phyloP scores from a whole-genome alignment of 208 protist species.

The Angomonas ambiguus region DNA sequence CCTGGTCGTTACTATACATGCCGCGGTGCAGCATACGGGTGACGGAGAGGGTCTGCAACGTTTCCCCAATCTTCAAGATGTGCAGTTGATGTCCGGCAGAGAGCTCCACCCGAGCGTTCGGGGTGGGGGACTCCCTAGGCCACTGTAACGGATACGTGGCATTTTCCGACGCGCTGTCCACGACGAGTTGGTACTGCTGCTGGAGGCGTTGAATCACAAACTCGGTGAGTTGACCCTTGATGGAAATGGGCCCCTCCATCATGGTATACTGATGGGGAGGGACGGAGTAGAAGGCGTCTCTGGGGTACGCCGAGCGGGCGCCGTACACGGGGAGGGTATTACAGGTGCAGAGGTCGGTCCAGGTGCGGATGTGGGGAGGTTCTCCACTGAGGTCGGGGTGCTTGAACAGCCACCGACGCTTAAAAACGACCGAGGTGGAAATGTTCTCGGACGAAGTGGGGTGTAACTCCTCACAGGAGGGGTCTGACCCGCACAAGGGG shows the following conservation, averaged over 20 bases:
- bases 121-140: slow-evolving; percentile 45
- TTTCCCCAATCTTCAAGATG: slow-evolving; percentile 72
- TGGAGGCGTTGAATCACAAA: slow-evolving; percentile 81
- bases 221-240: slow-evolving; percentile 48
- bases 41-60: slow-evolving; percentile 60
- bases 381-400: slow-evolving; percentile 47
- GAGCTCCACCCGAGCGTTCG: slow-evolving; percentile 66
- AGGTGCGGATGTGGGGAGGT: slow-evolving; percentile 34
- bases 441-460: slow-evolving; percentile 43
- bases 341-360: slow-evolving; percentile 65
- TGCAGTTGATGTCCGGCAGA: slow-evolving; percentile 84
- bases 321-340: slow-evolving; percentile 75
- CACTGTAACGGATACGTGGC: slow-evolving; percentile 11
- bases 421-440: slow-evolving; percentile 59
- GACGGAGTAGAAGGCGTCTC: slow-evolving; percentile 69
- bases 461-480: slow-evolving; percentile 15
- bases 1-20: slow-evolving; percentile 76
- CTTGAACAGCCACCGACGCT: slow-evolving; percentile 67
- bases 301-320: slow-evolving; percentile 60
- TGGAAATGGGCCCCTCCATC: slow-evolving; percentile 12
- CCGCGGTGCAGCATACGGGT: slow-evolving; percentile 75
- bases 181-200: slow-evolving; percentile 85
- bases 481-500: slow-evolving; percentile 26
- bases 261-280: slow-evolving; percentile 77
- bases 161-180: slow-evolving; percentile 33